Evolutionary conservation across 1,284 basidiomycete species (phyloP), one percentile per base, ranked within the genome.

Genomic region (Laetiporus sulphureus): DNA sequence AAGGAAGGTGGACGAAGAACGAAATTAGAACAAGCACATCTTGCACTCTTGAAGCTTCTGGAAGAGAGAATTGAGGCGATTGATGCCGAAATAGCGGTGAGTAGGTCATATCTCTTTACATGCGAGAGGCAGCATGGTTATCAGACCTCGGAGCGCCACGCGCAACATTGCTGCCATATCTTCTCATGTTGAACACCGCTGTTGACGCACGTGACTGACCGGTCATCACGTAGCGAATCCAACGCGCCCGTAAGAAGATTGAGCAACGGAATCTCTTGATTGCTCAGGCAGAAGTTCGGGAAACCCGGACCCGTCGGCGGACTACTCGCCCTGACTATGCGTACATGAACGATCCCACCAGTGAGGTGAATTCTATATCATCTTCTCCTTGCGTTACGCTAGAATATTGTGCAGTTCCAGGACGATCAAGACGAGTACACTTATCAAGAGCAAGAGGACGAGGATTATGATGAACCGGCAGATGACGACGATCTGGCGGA

Each of bases 311-410:
- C 23, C 71, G 79, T 46, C 70, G 82, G 40, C 75, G 77, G 61
- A 77, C 79, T 6, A 73, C 73, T 38, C 77, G 75, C 50, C 82
- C 83, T 33, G 82, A 87, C 65, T 89, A 89, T 62, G 82, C 83
- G 36, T 87, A 88, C 61, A 69, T 73, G 53, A 75, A 80, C 50
- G 71, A 71, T 47, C 71, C 72, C 47, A 78, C 72, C 38, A 78
- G 73, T 54, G 83, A 84, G 62, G 83, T 72, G 64, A 59, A 74
- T 50, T 27, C 35, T 40, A 8, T 27, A 27, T 13, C 25, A n/a
- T n/a, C n/a, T n/a, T n/a, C n/a, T n/a, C n/a, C n/a, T n/a, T n/a
- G n/a, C n/a, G n/a, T n/a, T n/a, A n/a, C n/a, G n/a, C n/a, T n/a
- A n/a, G 8, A 27, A 27, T 27, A 27, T 27, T 27, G 25, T 27